A percentile compares a stretch with the other conserved stretches of the same genome.
phyloP scores from a whole-genome alignment of 1,284 basidiomycete genomes.

The Ustilago nuda region DNA sequence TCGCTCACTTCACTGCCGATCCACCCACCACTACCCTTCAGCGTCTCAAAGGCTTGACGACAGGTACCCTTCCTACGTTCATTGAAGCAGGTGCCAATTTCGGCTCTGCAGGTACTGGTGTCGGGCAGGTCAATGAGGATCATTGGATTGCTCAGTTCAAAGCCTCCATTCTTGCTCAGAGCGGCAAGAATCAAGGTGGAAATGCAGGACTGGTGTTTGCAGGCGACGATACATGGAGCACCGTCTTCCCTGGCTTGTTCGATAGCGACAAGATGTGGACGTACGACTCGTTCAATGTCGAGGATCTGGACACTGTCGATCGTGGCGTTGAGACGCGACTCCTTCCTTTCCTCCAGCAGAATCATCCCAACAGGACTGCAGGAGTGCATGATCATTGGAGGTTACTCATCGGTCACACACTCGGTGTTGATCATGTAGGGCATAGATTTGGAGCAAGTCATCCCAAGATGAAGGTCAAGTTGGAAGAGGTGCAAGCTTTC shows the following conservation, averaged over 20 bases:
- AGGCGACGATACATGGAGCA: constrained; percentile 97
- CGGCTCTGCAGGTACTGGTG: constrained; percentile 72
- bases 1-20: constrained; percentile 90
- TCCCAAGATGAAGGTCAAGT: constrained; percentile 84
- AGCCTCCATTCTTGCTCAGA: constrained; percentile 50
- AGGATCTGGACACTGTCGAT: constrained; percentile 96
- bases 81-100: constrained; percentile 94
- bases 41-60: constrained; percentile 92
- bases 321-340: constrained; percentile 85
- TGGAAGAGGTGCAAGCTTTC: constrained; percentile 74
- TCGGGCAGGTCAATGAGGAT: constrained; percentile 80
- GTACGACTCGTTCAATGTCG: constrained; percentile 98
- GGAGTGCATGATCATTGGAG: constrained; percentile 74
- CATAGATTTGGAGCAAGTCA: constrained; percentile 92
- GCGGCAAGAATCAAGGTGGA: neutral
- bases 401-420: constrained; percentile 89
- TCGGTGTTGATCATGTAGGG: constrained; percentile 98
- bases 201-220: constrained; percentile 76
- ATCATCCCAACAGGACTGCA: constrained; percentile 25
- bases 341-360: constrained; percentile 79
- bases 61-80: constrained; percentile 95
- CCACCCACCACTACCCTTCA: constrained; percentile 96
- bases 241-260: constrained; percentile 84
- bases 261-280: constrained; percentile 79
- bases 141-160: constrained; percentile 74